Conservation (phyloP, 371 early-diverging fungal genomes). For the Quaeritorhiza haematococci region DNA sequence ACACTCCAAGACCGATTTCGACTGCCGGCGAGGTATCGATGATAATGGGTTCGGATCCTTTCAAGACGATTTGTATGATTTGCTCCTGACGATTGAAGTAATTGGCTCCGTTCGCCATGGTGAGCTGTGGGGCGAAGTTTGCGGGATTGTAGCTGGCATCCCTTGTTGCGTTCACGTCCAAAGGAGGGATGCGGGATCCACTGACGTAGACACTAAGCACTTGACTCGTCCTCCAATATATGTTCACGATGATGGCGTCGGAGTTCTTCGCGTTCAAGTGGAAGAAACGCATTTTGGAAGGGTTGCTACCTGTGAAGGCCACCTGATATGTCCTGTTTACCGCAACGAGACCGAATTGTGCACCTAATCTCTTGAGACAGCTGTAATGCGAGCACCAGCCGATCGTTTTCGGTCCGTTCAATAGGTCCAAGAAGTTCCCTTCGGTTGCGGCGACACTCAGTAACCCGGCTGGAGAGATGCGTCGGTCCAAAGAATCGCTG, state of each 20-base stretch:
- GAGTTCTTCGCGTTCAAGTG: too few relatives aligned
- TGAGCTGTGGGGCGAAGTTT: neutral
- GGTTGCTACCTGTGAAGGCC: too few relatives aligned
- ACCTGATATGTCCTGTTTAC: too few relatives aligned
- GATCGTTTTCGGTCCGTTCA: too few relatives aligned
- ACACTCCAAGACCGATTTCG: neutral
- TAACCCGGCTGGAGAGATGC: too few relatives aligned
- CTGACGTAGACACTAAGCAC: neutral
- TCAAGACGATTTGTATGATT: neutral
- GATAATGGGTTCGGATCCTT: neutral
- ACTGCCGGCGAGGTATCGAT: neutral
- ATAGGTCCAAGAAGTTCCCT: too few relatives aligned
- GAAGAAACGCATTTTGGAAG: too few relatives aligned
- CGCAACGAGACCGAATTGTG: too few relatives aligned
- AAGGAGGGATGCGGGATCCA: neutral
- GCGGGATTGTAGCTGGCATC: neutral
- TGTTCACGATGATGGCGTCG: neutral
- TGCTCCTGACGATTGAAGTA: neutral
- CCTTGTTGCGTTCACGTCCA: neutral
- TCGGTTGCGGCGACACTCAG: too few relatives aligned
- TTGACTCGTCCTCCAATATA: neutral
- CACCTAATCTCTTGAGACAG: too few relatives aligned
- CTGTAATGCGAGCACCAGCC: too few relatives aligned
- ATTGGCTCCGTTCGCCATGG: neutral
- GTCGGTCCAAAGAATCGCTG: too few relatives aligned